These are phyloP conservation scores for Galium porrigens DNA, from an alignment of 305 asterid species.

Conservation along the genomic window DNA sequence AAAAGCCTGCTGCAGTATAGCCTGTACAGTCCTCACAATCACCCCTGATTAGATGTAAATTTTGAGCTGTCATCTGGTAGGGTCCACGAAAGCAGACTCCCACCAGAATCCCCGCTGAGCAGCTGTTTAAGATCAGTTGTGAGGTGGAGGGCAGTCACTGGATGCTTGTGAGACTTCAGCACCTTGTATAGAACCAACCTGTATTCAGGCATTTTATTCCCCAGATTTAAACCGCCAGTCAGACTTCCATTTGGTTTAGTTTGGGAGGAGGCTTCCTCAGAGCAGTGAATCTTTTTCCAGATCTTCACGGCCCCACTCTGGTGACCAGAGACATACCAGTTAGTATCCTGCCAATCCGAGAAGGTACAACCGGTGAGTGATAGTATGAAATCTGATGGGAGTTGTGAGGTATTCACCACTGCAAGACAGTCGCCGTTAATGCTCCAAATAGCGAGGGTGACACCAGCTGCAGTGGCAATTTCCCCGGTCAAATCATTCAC, in stretches of 20 bases:
- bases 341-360: slow-evolving; percentile 72
- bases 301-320: slow-evolving; percentile 94
- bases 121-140: slow-evolving; percentile 70
- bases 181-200: slow-evolving; percentile 68
- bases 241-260: slow-evolving; percentile 38
- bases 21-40: slow-evolving; percentile 17
- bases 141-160: slow-evolving; percentile 75
- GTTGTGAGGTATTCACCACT: slow-evolving; percentile 84
- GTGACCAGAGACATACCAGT: slow-evolving; percentile 93
- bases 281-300: slow-evolving; percentile 85
- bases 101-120: slow-evolving; percentile 79
- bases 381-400: slow-evolving; percentile 78
- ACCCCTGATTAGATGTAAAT: slow-evolving; percentile 51
- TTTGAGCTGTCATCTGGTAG: slow-evolving; percentile 75
- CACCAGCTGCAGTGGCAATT: slow-evolving; percentile 89
- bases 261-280: slow-evolving; percentile 41
- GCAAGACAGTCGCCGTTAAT: slow-evolving; percentile 93
- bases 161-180: slow-evolving; percentile 62
- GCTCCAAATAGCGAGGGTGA: slow-evolving; percentile 90
- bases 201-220: slow-evolving; percentile 61
- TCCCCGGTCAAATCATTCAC: slow-evolving; percentile 84
- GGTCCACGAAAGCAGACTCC: slow-evolving; percentile 79
- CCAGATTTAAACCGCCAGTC: slow-evolving; percentile 47
- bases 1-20: slow-evolving; percentile 9
- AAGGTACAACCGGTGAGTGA: slow-evolving; percentile 59